phyloP scores from a whole-genome alignment of 768 basidiomycete species.

The Cyclocybe cylindracea region DNA sequence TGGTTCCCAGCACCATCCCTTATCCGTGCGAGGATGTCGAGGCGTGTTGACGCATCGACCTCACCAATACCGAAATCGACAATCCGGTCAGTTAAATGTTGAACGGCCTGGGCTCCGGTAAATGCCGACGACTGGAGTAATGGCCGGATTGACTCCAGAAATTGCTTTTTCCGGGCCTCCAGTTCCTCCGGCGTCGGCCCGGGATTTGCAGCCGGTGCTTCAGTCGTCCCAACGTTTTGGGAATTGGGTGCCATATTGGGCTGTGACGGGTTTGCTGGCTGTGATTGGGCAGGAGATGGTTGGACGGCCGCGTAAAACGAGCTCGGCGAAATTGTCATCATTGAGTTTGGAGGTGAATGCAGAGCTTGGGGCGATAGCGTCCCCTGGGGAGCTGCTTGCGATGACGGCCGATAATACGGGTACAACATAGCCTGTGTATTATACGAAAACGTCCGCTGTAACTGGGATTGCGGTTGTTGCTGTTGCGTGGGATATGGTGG shows the following conservation, averaged over 20 bases:
- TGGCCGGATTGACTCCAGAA: slow-evolving; percentile 53
- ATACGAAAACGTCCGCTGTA: slow-evolving; percentile 13
- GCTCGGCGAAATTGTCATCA: slow-evolving; percentile 39
- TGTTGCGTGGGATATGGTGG: slow-evolving; percentile 36
- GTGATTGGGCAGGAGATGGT: slow-evolving; percentile 11
- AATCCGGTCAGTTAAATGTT: slow-evolving; percentile 57
- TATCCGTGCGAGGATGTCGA: slow-evolving; percentile 80
- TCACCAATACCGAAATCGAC: slow-evolving; percentile 62
- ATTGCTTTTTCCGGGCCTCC: slow-evolving; percentile 56
- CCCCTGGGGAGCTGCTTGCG: slow-evolving; percentile 45
- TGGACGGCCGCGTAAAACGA: slow-evolving; percentile 30
- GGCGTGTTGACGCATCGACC: slow-evolving; percentile 62
- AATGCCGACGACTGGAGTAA: slow-evolving; percentile 60
- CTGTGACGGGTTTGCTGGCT: slow-evolving; percentile 14
- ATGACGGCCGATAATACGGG: slow-evolving; percentile 33
- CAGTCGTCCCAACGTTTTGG: slow-evolving; percentile 10
- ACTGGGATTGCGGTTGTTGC: slow-evolving; percentile 31
- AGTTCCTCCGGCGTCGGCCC: slow-evolving; percentile 36
- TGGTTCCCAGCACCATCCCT: slow-evolving; percentile 84
- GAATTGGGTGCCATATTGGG: slow-evolving; percentile 18
- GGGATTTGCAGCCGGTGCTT: slow-evolving; percentile 11
- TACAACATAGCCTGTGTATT: slow-evolving; percentile 15
- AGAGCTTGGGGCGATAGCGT: slow-evolving; percentile 73
- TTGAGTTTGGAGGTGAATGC: slow-evolving; percentile 53
- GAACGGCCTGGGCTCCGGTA: slow-evolving; percentile 69